phyloP scores from a whole-genome alignment of 148 eudicot genomes.

The Rhododendron griersonianum region DNA sequence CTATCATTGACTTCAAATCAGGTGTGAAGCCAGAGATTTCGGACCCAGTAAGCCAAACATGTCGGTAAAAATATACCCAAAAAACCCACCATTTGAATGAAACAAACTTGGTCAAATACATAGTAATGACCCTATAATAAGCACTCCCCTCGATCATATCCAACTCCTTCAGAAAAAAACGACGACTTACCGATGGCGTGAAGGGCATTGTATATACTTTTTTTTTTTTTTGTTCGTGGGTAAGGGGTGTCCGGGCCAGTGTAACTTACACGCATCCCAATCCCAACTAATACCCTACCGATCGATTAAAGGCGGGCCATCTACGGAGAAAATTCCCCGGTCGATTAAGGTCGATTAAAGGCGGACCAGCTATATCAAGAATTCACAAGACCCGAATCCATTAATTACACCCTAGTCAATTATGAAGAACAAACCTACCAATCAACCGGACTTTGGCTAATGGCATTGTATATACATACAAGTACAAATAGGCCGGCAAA shows the following conservation, averaged over 20 bases:
- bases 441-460: too few relatives aligned
- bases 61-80: neutral
- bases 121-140: neutral
- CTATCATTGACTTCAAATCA: constrained; percentile 3
- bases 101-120: constrained; percentile 1
- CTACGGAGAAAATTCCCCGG: too few relatives aligned
- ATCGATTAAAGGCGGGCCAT: too few relatives aligned
- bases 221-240: too few relatives aligned
- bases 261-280: too few relatives aligned
- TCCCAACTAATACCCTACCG: too few relatives aligned
- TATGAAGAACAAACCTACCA: too few relatives aligned
- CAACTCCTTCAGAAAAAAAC: neutral
- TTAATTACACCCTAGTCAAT: too few relatives aligned
- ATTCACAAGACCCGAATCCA: too few relatives aligned
- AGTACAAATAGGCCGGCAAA: neutral
- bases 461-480: neutral
- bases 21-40: neutral
- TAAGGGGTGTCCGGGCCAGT: too few relatives aligned
- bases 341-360: too few relatives aligned
- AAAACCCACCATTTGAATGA: neutral
- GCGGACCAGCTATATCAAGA: too few relatives aligned
- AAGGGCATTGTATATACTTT: neutral
- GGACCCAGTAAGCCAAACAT: neutral
- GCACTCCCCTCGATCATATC: constrained; percentile 2
- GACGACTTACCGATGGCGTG: neutral